phyloP scores from a whole-genome alignment of 805 yeast species.

The Yarrowia sp. region DNA sequence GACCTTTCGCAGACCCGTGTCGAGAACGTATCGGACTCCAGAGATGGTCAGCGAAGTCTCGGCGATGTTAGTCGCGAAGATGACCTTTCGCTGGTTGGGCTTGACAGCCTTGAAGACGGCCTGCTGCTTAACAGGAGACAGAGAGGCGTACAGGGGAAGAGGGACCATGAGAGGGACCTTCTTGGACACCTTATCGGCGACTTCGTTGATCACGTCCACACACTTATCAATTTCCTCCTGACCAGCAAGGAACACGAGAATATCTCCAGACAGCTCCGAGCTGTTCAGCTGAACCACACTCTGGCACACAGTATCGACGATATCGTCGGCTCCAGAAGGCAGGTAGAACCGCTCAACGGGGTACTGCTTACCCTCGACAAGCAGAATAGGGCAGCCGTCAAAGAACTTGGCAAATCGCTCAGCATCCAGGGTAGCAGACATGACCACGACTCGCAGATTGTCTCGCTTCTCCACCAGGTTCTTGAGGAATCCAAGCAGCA shows the following conservation, averaged over 20 bases:
- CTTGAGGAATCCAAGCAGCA: slow-evolving; percentile 84
- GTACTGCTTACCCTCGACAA: slow-evolving; percentile 85
- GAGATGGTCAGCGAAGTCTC: slow-evolving; percentile 96
- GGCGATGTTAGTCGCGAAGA: slow-evolving; percentile 92
- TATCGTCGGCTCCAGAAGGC: slow-evolving; percentile 65
- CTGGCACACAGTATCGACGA: slow-evolving; percentile 74
- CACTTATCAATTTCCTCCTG: slow-evolving; percentile 96
- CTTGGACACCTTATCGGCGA: slow-evolving; percentile 62
- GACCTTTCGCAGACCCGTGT: slow-evolving; percentile 88
- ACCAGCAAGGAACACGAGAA: slow-evolving; percentile 90
- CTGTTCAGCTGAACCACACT: slow-evolving; percentile 75
- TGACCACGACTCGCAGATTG: slow-evolving; percentile 69
- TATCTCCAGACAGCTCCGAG: slow-evolving; percentile 82
- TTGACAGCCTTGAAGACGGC: slow-evolving; percentile 69
- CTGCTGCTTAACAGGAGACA: slow-evolving; percentile 80
- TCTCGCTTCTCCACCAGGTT: slow-evolving; percentile 54
- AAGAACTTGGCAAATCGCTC: slow-evolving; percentile 77
- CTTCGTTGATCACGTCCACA: slow-evolving; percentile 55
- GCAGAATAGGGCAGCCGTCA: slow-evolving; percentile 71
- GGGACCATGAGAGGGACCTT: slow-evolving; percentile 76
- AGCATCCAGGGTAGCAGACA: slow-evolving; percentile 98
- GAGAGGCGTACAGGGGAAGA: slow-evolving; percentile 88
- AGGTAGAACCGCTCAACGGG: slow-evolving; percentile 75
- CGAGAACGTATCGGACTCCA: slow-evolving; percentile 90
- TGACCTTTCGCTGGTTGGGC: slow-evolving; percentile 73